Evolutionary conservation across 1,284 basidiomycete species (phyloP).

Genomic region (Puccinia horiana): DNA sequence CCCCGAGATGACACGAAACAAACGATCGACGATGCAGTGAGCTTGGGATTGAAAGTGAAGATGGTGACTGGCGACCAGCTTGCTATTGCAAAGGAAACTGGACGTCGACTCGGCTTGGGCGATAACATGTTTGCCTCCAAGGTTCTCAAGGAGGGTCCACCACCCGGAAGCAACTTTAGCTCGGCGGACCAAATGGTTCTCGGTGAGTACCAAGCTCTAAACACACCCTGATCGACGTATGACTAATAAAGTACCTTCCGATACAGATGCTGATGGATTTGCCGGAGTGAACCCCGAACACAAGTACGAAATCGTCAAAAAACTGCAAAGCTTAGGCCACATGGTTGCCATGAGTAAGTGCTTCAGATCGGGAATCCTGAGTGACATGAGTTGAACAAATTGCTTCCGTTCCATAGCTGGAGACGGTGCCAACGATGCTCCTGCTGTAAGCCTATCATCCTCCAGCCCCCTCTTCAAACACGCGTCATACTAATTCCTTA

Average conservation of each 20-base stretch:
- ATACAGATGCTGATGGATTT: constrained; percentile 86
- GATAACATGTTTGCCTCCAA: constrained; percentile 97
- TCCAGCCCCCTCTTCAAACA: too few species aligned
- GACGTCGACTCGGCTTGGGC: constrained; percentile 90
- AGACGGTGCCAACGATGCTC: constrained; percentile 96
- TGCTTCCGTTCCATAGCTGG: too few species aligned
- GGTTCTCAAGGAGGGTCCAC: constrained; percentile 86
- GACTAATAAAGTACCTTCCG: too few species aligned
- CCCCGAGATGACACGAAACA: constrained; percentile 98
- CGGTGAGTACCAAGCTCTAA: too few species aligned
- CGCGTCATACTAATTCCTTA: too few species aligned
- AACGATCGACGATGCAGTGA: constrained; percentile 94
- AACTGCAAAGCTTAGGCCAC: constrained; percentile 75
- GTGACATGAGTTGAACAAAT: too few species aligned
- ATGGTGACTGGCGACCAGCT: constrained; percentile 99
- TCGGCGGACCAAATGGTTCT: constrained; percentile 56
- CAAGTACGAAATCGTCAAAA: constrained; percentile 70
- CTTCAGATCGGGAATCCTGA: too few species aligned
- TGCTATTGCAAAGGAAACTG: constrained; percentile 98
- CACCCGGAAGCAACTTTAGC: constrained; percentile 72
- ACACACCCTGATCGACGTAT: too few species aligned
- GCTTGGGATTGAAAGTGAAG: constrained; percentile 96
- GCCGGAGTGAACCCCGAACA: constrained; percentile 82
- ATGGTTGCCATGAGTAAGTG: constrained; percentile 46
- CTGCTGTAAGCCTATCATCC: too few species aligned